Base-by-base conservation (phyloP, 2,329 filamentous ascomycete species). In the Alternaria incomplexa region DNA sequence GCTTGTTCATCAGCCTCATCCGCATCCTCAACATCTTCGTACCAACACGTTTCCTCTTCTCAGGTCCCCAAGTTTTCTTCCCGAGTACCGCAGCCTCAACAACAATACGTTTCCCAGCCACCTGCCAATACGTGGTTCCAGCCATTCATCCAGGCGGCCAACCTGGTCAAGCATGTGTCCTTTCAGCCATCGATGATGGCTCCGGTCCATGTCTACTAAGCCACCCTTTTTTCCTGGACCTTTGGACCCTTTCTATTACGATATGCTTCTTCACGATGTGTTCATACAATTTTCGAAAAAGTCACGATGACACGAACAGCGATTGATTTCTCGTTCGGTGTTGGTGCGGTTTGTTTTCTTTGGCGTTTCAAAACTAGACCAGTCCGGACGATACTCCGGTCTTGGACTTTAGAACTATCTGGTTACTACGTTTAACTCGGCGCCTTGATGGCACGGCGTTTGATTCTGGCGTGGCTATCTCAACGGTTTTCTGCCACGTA, bases 161-260 rank as follows among this genome's bases (percentile, higher is more conserved):
- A 79, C 61, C 58, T 80, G 28, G 78, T 80, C 66, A 80, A 80
- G 65, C 78, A 80, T 71, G 76, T 80, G 45, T 80, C 77, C 20
- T 80, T 80, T 71, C 78, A 80, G 73, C 75, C 76, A 15, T 73
- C 76, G 1, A 79, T 78, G 70, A 75, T 79, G 74, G 66, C 73
- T 25, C 78, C 78, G 61, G 75, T 80, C 23, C 76, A 76, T 64
- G 77, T 79, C 46, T 79, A 79, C 71, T 80, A 77, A 68, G 46
- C 48, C 40, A 50, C 30, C 54, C 30, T 47, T 23, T 22, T 43
- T 44, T 36, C 52, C 52, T 52, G 40, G 51, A 47, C 54, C 20
- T 54, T 25, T 48, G 68, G 66, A 71, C 51, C 22, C 55, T 52
- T 65, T 62, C 63, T 56, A 58, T 66, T 61, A 58, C 55, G 64